phyloP scores from a whole-genome alignment of 805 yeast species.

The Kuraishia ogatae region DNA sequence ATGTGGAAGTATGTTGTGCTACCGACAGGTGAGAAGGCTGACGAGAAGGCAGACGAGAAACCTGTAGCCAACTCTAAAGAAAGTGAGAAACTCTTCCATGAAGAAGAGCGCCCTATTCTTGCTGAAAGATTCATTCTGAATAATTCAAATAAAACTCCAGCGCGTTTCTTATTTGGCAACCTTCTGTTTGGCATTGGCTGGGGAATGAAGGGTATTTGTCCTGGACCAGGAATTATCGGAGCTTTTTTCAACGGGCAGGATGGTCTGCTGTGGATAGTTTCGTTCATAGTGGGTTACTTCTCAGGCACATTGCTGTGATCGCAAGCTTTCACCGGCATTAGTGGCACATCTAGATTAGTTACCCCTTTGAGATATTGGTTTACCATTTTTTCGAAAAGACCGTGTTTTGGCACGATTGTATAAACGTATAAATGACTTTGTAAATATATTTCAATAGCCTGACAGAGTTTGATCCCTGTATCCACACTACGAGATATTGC shows the following conservation, averaged over 20 bases:
- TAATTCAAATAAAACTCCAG: constrained; percentile 15
- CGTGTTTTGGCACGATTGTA: no score
- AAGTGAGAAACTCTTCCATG: not conserved
- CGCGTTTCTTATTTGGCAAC: constrained; percentile 30
- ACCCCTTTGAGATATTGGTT: no score
- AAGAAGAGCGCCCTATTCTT: constrained; percentile 13
- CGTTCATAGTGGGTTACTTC: constrained; percentile 19
- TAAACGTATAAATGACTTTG: not conserved
- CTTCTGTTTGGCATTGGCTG: constrained; percentile 42
- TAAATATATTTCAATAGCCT: not conserved
- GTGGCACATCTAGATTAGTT: no score
- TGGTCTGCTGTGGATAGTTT: constrained; percentile 19
- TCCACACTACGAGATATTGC: not conserved
- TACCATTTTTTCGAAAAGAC: no score
- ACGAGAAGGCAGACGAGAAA: constrained; percentile 5
- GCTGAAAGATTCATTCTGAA: constrained; percentile 15
- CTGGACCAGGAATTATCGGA: constrained; percentile 35
- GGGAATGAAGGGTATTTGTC: constrained; percentile 45
- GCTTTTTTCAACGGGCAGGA: constrained; percentile 14
- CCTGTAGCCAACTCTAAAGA: not conserved
- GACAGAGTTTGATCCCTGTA: not conserved
- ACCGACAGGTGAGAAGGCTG: not conserved
- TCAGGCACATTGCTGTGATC: not conserved
- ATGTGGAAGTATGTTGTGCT: constrained; percentile 22
- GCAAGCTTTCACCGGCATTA: not conserved